Base-by-base conservation (phyloP, 305 asterid genomes). In the Fraxinus albicans region DNA sequence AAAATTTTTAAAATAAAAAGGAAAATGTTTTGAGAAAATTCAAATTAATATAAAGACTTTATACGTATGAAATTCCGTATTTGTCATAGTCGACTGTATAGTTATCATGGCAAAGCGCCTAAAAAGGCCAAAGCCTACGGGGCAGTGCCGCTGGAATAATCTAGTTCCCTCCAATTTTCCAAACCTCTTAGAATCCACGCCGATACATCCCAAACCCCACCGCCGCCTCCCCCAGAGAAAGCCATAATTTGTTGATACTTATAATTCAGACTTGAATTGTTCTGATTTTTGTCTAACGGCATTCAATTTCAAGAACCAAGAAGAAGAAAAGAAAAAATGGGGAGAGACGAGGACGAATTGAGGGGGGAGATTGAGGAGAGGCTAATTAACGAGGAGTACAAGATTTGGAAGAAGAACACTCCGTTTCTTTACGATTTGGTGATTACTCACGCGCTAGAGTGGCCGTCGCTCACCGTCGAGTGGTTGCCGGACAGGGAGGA, bases 401-500 rank as follows among this genome's bases (percentile, higher is more conserved):
- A 95, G 90, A 94, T 94, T 81, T 94, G 99, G 98, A 95, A 95
- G 86, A 95, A 95, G 89, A 93, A 93, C 79, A 90, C 98, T 12
- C 98, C 98, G 0, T 94, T 95, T 75, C 82, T 94, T 27, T 95
- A 95, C 94, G 99, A 95, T 91, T 88, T 95, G 85, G 97, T 95
- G 8, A 91, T 93, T 42, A 95, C 99, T 8, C 98, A 94, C 60
- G 97, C 98, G 2, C 96, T 95, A 3, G 99, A 93, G 81, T 95
- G 97, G 97, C 97, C 98, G 4, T 94, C 98, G 3, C 95, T 95
- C 83, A 95, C 97, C 53, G 99, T 95, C 4, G 97, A 95, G 88
- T 95, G 99, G 98, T 90, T 94, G 31, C 97, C 97, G 21, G 98
- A 92, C 88, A 89, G 96, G 69, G 92, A 91, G 2, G 99, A 93